Evolutionary conservation across 176 grass and related monocot species (phyloP).

Genomic region (Guadua angustifolia): DNA sequence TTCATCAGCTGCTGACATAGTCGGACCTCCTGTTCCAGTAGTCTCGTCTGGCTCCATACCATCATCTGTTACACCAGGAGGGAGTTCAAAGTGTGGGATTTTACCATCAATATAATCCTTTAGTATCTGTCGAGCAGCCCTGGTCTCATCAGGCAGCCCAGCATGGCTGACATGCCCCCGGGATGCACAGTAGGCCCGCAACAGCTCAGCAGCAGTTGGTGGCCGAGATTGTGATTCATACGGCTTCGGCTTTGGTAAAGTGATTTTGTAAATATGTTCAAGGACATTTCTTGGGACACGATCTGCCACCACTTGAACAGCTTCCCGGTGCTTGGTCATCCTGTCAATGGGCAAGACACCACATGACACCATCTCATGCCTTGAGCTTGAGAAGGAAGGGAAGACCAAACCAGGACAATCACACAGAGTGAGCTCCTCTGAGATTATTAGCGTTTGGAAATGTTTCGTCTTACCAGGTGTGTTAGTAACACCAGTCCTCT

Average conservation of each 20-base stretch:
- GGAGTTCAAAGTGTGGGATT: slow-evolving; percentile 82
- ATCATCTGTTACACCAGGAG: slow-evolving; percentile 43
- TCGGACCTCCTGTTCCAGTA: not conserved
- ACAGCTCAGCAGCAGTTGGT: slow-evolving; percentile 63
- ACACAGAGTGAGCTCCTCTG: slow-evolving; percentile 80
- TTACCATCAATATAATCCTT: slow-evolving; percentile 96
- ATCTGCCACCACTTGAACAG: slow-evolving; percentile 79
- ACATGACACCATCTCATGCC: slow-evolving; percentile 94
- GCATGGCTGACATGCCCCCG: slow-evolving; percentile 79
- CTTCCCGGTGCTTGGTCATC: slow-evolving; percentile 83
- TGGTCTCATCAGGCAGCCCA: slow-evolving; percentile 82
- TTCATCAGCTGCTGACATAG: slow-evolving; percentile 32
- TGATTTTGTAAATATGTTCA: slow-evolving; percentile 75
- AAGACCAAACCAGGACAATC: slow-evolving; percentile 95
- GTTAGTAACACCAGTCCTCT: slow-evolving; percentile 85
- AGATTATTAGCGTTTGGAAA: slow-evolving; percentile 96
- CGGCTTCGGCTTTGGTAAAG: slow-evolving; percentile 67
- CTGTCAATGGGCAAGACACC: slow-evolving; percentile 87
- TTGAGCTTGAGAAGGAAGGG: slow-evolving; percentile 93
- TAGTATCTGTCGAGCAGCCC: slow-evolving; percentile 77
- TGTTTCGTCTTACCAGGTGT: slow-evolving; percentile 98
- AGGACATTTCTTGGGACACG: slow-evolving; percentile 63
- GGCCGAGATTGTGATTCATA: slow-evolving; percentile 73
- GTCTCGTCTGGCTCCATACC: slow-evolving; percentile 12
- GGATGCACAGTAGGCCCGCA: slow-evolving; percentile 76